Percentiles rank a stretch among this genome's conserved stretches.
Evolutionary conservation across 2,329 filamentous ascomycete genomes (phyloP).

Genomic region (Penicillium janthinellum): DNA sequence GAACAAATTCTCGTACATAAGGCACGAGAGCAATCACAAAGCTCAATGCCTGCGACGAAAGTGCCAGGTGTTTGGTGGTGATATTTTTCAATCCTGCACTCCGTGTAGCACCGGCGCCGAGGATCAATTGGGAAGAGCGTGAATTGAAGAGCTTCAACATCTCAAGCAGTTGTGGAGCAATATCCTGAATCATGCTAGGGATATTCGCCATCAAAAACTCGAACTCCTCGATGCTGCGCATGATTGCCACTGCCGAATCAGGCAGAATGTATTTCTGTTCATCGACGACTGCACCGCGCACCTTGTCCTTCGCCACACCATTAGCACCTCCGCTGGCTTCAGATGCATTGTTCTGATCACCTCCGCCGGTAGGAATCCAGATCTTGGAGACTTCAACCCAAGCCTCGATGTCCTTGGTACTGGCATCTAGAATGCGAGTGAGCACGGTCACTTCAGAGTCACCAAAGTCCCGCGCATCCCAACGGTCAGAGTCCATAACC

Average conservation of each 20-base stretch:
- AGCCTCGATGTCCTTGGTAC: constrained; percentile 58
- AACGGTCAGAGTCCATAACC: constrained; percentile 63
- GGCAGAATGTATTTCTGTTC: constrained; percentile 84
- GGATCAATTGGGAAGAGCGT: constrained; percentile 90
- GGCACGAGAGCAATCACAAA: constrained; percentile 87
- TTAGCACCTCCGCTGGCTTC: constrained; percentile 43
- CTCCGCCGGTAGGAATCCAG: constrained; percentile 47
- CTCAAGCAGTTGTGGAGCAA: constrained; percentile 75
- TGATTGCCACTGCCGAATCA: constrained; percentile 76
- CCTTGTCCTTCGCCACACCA: constrained; percentile 60
- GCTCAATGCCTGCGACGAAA: constrained; percentile 84
- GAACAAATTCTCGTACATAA: constrained; percentile 86
- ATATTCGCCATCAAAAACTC: constrained; percentile 81
- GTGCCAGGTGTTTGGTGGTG: constrained; percentile 89
- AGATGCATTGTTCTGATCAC: constrained; percentile 25
- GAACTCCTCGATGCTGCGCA: constrained; percentile 80
- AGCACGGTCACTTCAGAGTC: constrained; percentile 55
- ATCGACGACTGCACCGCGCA: constrained; percentile 75
- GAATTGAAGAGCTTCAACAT: constrained; percentile 95
- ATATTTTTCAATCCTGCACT: constrained; percentile 94
- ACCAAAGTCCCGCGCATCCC: constrained; percentile 66
- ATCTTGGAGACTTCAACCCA: constrained; percentile 57
- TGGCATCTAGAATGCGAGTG: constrained; percentile 58
- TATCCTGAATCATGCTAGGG: constrained; percentile 83
- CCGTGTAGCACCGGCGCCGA: constrained; percentile 87